Conservation (phyloP, 441 rosid genomes). For the Viola pubescens region DNA sequence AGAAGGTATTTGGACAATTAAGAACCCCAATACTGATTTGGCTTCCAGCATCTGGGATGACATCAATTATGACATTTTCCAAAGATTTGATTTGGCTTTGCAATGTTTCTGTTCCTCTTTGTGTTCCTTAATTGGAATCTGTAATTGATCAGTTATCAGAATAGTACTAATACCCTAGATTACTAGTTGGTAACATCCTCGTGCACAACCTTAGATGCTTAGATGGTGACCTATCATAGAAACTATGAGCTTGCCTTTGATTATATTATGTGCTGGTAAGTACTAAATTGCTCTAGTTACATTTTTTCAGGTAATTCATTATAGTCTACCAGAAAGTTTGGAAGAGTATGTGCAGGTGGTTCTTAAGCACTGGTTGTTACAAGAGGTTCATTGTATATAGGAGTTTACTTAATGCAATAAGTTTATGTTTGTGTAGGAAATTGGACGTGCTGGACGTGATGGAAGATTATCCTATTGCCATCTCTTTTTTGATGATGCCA, state of each 20-base stretch:
- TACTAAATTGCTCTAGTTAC: constrained; percentile 4
- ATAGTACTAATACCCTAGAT: background rate
- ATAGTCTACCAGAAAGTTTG: constrained; percentile 92
- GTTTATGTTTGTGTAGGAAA: constrained; percentile 44
- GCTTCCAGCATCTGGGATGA: too few relatives aligned
- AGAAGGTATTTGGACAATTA: background rate
- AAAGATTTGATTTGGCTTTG: background rate
- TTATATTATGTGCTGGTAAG: background rate
- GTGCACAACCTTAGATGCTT: background rate
- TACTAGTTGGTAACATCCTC: background rate
- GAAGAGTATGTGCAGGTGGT: constrained; percentile 96
- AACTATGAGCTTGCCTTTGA: background rate
- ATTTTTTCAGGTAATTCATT: constrained; percentile 71
- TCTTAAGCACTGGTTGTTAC: constrained; percentile 10
- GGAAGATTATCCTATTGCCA: constrained; percentile 81
- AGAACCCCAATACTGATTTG: too few relatives aligned
- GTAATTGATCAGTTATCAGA: background rate
- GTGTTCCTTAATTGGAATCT: background rate
- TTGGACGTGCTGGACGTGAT: constrained; percentile 96
- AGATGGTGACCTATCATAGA: background rate
- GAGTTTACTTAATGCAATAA: constrained; percentile 15
- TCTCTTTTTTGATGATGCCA: constrained; percentile 66
- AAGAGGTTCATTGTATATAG: constrained; percentile 11
- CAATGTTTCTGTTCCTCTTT: too few relatives aligned
- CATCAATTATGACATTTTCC: too few relatives aligned